Conservation (phyloP, 1,139 yeast species). For the Kodamaea anthophila region DNA sequence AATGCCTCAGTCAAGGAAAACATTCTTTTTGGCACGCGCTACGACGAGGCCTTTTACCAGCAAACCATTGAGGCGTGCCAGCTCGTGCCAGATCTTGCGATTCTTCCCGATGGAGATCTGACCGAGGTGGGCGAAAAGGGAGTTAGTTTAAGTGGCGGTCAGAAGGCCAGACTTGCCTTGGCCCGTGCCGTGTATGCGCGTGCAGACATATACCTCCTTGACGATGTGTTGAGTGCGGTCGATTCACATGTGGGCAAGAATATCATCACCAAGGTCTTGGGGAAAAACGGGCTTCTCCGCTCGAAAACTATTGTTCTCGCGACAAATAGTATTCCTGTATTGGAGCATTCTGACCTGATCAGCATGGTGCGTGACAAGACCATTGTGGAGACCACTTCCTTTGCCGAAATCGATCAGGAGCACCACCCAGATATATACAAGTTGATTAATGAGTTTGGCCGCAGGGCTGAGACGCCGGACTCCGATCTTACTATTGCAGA, state of each 20-base stretch:
- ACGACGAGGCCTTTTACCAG: slow-evolving; percentile 72
- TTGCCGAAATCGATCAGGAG: slow-evolving; percentile 9
- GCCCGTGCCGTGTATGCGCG: slow-evolving; percentile 96
- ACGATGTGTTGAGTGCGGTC: slow-evolving; percentile 88
- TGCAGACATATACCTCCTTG: slow-evolving; percentile 84
- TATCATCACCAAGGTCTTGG: slow-evolving; percentile 27
- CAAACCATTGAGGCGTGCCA: slow-evolving; percentile 76
- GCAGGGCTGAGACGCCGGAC: slow-evolving; percentile 1
- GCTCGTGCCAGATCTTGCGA: slow-evolving; percentile 69
- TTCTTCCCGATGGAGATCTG: slow-evolving; percentile 81
- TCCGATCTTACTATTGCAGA: background rate
- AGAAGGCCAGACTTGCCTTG: slow-evolving; percentile 85
- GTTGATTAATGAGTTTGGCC: slow-evolving; percentile 22
- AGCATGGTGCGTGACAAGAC: slow-evolving; percentile 22
- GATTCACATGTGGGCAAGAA: slow-evolving; percentile 86
- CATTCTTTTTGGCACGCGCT: slow-evolving; percentile 80
- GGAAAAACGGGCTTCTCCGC: slow-evolving; percentile 23
- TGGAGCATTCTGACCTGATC: slow-evolving; percentile 26
- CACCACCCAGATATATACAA: slow-evolving; percentile 22
- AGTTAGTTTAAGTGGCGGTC: slow-evolving; percentile 95
- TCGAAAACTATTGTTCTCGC: slow-evolving; percentile 31
- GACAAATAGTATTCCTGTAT: slow-evolving; percentile 33
- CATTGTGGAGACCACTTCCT: slow-evolving; percentile 21
- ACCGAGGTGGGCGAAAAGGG: slow-evolving; percentile 97
- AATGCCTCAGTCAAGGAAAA: slow-evolving; percentile 89